A percentile compares a stretch with the other conserved stretches of the same genome.
Conservation (phyloP, 164 flowering plant genomes). For the Echeveria elegans region DNA sequence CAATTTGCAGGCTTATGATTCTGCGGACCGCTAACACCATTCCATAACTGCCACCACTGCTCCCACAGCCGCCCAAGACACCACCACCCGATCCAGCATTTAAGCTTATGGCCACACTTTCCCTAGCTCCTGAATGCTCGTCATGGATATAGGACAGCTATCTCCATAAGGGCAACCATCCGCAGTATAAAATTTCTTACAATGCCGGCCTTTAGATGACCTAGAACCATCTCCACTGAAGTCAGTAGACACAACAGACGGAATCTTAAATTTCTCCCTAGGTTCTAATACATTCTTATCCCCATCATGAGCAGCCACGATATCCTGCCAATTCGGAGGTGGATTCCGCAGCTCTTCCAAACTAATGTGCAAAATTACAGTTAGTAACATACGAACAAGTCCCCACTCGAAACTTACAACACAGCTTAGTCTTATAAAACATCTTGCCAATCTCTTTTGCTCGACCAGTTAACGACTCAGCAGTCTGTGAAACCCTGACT, state of each 20-base stretch:
- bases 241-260: conserved; percentile 41
- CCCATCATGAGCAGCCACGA: conserved; percentile 80
- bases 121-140: conserved; percentile 81
- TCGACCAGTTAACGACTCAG: conserved; percentile 32
- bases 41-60: conserved; percentile 30
- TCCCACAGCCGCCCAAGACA: too few species aligned
- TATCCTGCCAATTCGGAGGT: conserved; percentile 96
- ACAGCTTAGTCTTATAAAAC: conserved; percentile 92
- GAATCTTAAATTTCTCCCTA: conserved; percentile 87
- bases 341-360: conserved; percentile 85
- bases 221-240: conserved; percentile 53
- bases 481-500: conserved; percentile 38
- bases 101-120: conserved; percentile 93
- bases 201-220: conserved; percentile 83
- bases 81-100: conserved; percentile 48
- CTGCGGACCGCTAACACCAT: conserved; percentile 27
- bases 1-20: conserved; percentile 86
- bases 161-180: conserved; percentile 98
- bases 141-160: conserved; percentile 89
- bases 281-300: conserved; percentile 37
- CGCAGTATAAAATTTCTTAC: conserved; percentile 93
- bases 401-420: conserved; percentile 89
- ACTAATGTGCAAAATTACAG: conserved; percentile 92
- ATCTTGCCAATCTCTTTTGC: conserved; percentile 84
- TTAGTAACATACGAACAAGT: conserved; percentile 84